Conservation (phyloP, 352 stramenopile species). For the Phytopythium vexans region DNA sequence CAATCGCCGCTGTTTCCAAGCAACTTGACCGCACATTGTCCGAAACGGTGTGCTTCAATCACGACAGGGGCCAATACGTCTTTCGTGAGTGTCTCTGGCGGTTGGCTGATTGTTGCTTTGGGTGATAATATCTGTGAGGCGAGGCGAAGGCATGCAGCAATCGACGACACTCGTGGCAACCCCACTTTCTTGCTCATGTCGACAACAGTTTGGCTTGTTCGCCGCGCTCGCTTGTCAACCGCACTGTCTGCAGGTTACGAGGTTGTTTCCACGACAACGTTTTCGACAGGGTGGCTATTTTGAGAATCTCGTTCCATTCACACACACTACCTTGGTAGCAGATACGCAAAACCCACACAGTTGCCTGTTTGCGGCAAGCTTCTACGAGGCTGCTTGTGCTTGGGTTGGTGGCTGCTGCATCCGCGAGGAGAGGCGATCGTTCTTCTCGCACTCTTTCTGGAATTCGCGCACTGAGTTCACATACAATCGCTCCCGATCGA, state of each 20-base stretch:
- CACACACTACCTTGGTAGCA: too few species aligned
- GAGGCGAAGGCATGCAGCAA: slow-evolving; percentile 47
- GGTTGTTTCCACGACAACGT: neutral
- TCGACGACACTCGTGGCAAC: slow-evolving; percentile 20
- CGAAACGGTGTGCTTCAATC: slow-evolving; percentile 49
- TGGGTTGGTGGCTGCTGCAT: slow-evolving; percentile 3
- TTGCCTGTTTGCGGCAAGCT: neutral
- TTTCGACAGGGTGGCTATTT: too few species aligned
- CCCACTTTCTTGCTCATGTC: slow-evolving; percentile 24
- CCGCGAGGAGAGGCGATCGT: slow-evolving; percentile 53
- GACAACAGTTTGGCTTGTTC: too few species aligned
- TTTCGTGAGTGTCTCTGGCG: slow-evolving; percentile 45
- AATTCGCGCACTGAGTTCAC: slow-evolving; percentile 86
- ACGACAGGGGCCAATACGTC: slow-evolving; percentile 42
- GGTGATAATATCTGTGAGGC: slow-evolving; percentile 29
- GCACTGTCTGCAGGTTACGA: neutral
- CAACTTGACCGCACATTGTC: slow-evolving; percentile 27
- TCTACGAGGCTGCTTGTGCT: neutral
- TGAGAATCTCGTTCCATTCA: too few species aligned
- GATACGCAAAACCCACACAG: neutral
- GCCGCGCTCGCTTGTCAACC: too few species aligned
- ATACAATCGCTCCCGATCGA: slow-evolving; percentile 79
- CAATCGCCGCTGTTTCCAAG: neutral
- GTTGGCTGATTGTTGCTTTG: neutral
- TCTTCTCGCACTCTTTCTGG: slow-evolving; percentile 86